Base-by-base conservation (phyloP, 805 yeast genomes). In the Metschnikowia colocasiae region DNA sequence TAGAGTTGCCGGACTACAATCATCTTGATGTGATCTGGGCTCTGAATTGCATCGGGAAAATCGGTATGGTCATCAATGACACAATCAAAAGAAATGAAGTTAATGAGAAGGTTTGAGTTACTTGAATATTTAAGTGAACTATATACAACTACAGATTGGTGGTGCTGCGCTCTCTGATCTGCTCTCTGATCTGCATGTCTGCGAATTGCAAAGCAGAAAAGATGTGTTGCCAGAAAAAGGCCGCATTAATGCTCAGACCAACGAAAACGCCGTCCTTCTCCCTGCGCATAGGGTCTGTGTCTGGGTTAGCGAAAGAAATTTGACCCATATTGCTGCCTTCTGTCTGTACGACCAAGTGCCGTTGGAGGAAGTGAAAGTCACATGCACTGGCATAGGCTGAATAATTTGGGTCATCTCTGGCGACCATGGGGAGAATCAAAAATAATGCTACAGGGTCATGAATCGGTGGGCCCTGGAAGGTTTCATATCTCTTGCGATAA, bases 21-120 rank as follows among this genome's bases (percentile, higher is more conserved):
- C 99, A 92, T 64, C 68, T 92, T 44, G 99, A 92, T 65, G 96
- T 90, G 0, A 70, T 91, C 12, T 92, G 99, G 99, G 92, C 97
- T 0, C 81, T 78, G 58, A 91, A 87, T 59, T 82, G 83, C 1
- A 72, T 79, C 23, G 81, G 79, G 3, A 75, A 73, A 37, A 78
- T 92, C 18, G 96, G 95, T 1, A 65, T 63, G 42, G 59, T 53
- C 8, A 58, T 67, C 7, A 43, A 46, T 18, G 59, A 59, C 3
- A 54, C 46, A 29, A 37, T 54, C 34, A 46, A 44, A 18, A 19
- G 9, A 16, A 22, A 19, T 19, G 39, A 38, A 16, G 26, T 20
- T 13, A n/a, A 12, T 26, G 32, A 16, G 15, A 30, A 20, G 36
- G 45, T 16, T 16, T 31, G 23, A 35, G 12, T 22, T n/a, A 9